phyloP scores from a whole-genome alignment of 2,329 filamentous ascomycete species.

The Cladosporium velox region DNA sequence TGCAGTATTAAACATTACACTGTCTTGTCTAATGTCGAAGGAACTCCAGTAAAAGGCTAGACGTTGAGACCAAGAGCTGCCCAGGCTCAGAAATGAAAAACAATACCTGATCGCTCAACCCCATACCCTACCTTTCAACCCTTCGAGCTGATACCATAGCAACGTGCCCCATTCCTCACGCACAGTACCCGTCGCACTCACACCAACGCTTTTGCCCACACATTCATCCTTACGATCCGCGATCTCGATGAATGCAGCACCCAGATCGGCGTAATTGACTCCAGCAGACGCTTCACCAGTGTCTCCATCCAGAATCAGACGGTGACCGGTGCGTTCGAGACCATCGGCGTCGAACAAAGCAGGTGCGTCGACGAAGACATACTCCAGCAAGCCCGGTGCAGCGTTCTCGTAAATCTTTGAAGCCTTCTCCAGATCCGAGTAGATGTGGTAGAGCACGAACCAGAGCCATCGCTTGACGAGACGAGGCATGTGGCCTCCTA shows the following conservation, averaged over 20 bases:
- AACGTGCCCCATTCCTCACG: conserved; percentile 24
- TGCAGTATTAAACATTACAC: neutral
- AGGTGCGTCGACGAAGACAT: conserved; percentile 27
- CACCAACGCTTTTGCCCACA: conserved; percentile 22
- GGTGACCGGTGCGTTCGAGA: conserved; percentile 23
- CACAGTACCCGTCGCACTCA: conserved; percentile 28
- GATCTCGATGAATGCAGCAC: conserved; percentile 28
- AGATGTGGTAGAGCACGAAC: conserved; percentile 26
- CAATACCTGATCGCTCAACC: conserved; percentile 17
- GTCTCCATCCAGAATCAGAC: conserved; percentile 22
- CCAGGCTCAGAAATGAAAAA: neutral
- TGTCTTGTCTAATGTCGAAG: neutral
- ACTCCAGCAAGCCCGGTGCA: conserved; percentile 21
- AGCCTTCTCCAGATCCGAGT: conserved; percentile 25
- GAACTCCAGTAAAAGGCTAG: neutral
- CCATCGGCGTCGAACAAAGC: conserved; percentile 25
- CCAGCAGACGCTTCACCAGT: neutral
- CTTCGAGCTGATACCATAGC: conserved; percentile 21
- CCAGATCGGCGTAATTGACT: conserved; percentile 31
- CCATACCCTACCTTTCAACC: conserved; percentile 23
- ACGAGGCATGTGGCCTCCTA: neutral
- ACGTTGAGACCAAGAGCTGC: neutral
- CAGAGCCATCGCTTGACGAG: conserved; percentile 1
- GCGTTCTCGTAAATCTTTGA: conserved; percentile 18
- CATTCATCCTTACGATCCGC: conserved; percentile 28